These are phyloP conservation scores for Yamadazyma nakazawae DNA, from an alignment of 805 yeast species.

Conservation along the genomic window DNA sequence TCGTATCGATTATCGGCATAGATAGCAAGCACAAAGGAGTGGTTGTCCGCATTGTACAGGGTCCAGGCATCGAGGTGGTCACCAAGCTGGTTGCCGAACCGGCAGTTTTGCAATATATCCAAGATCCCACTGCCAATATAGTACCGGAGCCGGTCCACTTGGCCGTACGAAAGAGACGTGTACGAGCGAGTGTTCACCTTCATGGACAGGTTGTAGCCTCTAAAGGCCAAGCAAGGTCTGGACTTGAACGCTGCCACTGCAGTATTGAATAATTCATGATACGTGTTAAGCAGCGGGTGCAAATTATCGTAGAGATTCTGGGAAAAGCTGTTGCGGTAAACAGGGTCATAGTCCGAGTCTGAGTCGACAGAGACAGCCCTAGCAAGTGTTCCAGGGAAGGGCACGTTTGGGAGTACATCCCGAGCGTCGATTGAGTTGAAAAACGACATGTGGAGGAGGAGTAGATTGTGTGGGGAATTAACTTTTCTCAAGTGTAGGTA, in stretches of 20 bases:
- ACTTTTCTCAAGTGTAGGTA: neutral
- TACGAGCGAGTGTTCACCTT: neutral
- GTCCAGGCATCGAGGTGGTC: conserved; percentile 23
- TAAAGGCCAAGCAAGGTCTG: conserved; percentile 32
- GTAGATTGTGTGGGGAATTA: neutral
- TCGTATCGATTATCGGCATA: conserved; percentile 32
- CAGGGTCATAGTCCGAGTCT: neutral
- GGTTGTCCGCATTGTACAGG: conserved; percentile 20
- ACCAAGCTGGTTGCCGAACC: conserved; percentile 22
- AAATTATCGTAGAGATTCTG: conserved; percentile 12
- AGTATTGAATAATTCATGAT: conserved; percentile 29
- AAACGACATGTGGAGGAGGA: conserved; percentile 2
- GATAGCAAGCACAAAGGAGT: conserved; percentile 27
- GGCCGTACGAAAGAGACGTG: conserved; percentile 33
- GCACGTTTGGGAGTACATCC: conserved; percentile 5
- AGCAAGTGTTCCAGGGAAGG: neutral
- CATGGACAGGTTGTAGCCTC: neutral
- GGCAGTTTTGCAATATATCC: conserved; percentile 27
- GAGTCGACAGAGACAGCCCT: conserved; percentile 11
- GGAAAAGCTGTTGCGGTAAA: conserved; percentile 21
- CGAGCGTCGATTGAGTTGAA: neutral
- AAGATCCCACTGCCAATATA: conserved; percentile 53
- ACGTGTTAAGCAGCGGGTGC: conserved; percentile 37
- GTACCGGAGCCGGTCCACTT: conserved; percentile 40
- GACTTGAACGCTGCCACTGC: conserved; percentile 23